These are phyloP conservation scores for Candida tallmaniae DNA, from an alignment of 805 yeast genomes.

Conservation along the genomic window DNA sequence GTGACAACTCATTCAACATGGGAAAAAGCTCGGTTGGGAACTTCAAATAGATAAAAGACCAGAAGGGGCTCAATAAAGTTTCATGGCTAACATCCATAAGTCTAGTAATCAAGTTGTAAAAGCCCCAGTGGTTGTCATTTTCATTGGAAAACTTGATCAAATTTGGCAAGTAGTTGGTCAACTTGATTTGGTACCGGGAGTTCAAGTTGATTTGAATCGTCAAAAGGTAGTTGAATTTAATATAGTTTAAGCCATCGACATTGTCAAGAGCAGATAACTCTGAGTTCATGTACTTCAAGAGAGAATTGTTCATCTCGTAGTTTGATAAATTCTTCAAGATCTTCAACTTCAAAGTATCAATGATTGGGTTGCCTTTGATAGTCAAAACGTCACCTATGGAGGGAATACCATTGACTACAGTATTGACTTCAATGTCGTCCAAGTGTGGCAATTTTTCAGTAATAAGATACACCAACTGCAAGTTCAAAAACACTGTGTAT, in stretches of 20 bases:
- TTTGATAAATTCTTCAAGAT: constrained; percentile 7
- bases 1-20: constrained; percentile 69
- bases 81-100: constrained; percentile 5
- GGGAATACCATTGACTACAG: constrained; percentile 8
- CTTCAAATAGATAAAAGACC: constrained; percentile 6
- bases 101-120: constrained; percentile 21
- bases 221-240: constrained; percentile 9
- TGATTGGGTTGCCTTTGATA: constrained; percentile 2
- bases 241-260: constrained; percentile 5
- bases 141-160: constrained; percentile 8
- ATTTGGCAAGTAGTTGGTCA: constrained; percentile 5
- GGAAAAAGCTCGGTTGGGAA: constrained; percentile 44
- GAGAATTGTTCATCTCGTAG: constrained; percentile 6
- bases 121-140: constrained; percentile 3
- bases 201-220: constrained; percentile 10
- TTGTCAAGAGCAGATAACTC: constrained; percentile 1
- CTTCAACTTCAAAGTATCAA: constrained; percentile 3
- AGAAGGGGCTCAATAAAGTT: constrained; percentile 13
- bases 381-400: constrained; percentile 6
- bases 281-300: constrained; percentile 6
- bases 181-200: constrained; percentile 10
- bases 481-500: constrained; percentile 58
- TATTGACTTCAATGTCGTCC: constrained; percentile 4
- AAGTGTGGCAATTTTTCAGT: constrained; percentile 48
- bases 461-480: constrained; percentile 53